A percentile compares a stretch with the other conserved stretches of the same genome.
phyloP scores from a whole-genome alignment of 352 stramenopile species.

The Sclerospora graminicola region DNA sequence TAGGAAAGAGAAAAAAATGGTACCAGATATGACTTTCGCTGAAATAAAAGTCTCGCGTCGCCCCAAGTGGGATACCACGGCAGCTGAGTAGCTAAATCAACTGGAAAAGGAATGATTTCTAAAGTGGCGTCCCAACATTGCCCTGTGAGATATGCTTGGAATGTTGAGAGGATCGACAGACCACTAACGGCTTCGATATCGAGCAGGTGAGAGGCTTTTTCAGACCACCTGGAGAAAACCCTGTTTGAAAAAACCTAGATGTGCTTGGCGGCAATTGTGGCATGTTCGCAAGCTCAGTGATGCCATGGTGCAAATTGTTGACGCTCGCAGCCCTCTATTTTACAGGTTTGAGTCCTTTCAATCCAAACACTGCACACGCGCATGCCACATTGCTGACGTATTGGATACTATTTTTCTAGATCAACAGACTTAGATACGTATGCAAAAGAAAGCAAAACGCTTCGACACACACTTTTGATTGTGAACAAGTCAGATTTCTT shows the following conservation, averaged over 20 bases:
- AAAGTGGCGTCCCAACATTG: constrained; percentile 94
- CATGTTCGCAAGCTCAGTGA: too few relatives aligned
- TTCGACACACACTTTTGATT: too few relatives aligned
- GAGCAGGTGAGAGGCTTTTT: constrained; percentile 58
- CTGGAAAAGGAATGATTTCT: constrained; percentile 97
- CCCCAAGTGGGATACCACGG: constrained; percentile 93
- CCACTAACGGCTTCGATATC: constrained; percentile 6
- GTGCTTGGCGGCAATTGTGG: constrained; percentile 99
- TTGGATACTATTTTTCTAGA: constrained; percentile 23
- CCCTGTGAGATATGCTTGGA: constrained; percentile 37
- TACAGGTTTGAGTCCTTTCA: constrained; percentile 61
- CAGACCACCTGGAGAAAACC: constrained; percentile 87
- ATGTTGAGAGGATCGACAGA: not conserved
- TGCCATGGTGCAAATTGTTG: too few relatives aligned
- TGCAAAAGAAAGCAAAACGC: constrained; percentile 84
- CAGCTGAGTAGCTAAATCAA: constrained; percentile 90
- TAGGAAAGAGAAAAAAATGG: constrained; percentile 40
- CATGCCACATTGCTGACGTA: not conserved
- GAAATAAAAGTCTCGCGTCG: constrained; percentile 95
- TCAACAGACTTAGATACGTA: constrained; percentile 94
- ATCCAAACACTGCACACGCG: not conserved
- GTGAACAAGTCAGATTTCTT: too few relatives aligned
- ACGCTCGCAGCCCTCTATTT: constrained; percentile 97
- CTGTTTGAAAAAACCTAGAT: constrained; percentile 99
- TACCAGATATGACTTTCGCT: constrained; percentile 87